Conservation (phyloP, 148 eudicot genomes). For the Oxyria digyna region DNA sequence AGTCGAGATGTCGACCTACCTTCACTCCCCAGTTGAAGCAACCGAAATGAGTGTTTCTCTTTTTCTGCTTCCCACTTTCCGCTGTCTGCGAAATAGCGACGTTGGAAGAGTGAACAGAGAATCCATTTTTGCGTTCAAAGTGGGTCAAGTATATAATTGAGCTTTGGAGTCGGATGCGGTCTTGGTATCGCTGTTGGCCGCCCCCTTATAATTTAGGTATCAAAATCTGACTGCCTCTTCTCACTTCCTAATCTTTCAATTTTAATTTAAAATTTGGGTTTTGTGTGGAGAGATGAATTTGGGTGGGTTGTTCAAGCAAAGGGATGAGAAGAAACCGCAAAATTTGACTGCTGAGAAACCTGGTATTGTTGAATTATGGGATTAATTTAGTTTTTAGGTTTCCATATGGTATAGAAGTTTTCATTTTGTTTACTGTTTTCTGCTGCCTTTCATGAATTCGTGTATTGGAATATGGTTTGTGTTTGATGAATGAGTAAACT, state of each 20-base stretch:
- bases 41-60: too few relatives aligned
- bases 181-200: constrained; percentile 78
- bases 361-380: neutral
- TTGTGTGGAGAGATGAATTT: neutral
- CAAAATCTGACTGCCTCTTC: neutral
- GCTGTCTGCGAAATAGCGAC: too few relatives aligned
- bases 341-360: neutral
- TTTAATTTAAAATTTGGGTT: neutral
- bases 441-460: neutral
- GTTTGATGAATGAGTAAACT: neutral
- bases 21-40: too few relatives aligned
- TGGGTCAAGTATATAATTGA: constrained; percentile 64
- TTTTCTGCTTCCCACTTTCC: too few relatives aligned
- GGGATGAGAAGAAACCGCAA: neutral
- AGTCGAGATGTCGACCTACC: too few relatives aligned
- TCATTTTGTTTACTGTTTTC: neutral
- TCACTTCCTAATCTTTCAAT: neutral
- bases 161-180: constrained; percentile 85
- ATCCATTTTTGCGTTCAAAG: constrained; percentile 70
- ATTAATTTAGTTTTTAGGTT: neutral
- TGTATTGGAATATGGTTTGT: neutral
- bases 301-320: neutral
- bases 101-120: constrained; percentile 17
- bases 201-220: constrained; percentile 75
- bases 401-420: neutral